Evolutionary conservation across 176 grass and related monocot genomes (phyloP).

Genomic region (Hyparrhenia diplandra): DNA sequence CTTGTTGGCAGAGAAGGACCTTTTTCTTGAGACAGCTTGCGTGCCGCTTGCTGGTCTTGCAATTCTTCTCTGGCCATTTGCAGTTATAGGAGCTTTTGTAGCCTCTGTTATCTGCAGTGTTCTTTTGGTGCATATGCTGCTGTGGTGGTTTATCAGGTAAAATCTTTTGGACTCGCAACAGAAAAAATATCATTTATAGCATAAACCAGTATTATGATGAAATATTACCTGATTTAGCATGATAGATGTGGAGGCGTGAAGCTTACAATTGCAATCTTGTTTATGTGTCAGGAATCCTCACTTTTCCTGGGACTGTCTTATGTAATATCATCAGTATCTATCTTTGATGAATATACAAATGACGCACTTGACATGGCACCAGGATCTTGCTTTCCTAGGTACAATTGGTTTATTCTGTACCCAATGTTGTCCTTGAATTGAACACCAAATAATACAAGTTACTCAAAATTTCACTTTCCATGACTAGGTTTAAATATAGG

Average conservation of each 20-base stretch:
- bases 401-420: conserved; percentile 3
- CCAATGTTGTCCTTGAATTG: background rate
- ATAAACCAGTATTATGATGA: background rate
- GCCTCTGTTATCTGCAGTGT: conserved; percentile 70
- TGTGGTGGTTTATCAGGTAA: conserved; percentile 88
- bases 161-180: background rate
- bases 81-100: conserved; percentile 67
- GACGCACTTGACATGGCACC: conserved; percentile 91
- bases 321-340: conserved; percentile 70
- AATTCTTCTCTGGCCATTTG: conserved; percentile 93
- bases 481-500: conserved; percentile 48
- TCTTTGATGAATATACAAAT: conserved; percentile 96
- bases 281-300: conserved; percentile 73
- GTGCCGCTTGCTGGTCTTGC: conserved; percentile 92
- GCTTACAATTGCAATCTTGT: conserved; percentile 10
- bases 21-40: conserved; percentile 87
- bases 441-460: conserved; percentile 8
- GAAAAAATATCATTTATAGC: background rate
- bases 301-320: conserved; percentile 67
- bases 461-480: background rate
- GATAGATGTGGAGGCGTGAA: background rate
- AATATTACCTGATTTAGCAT: conserved; percentile 10
- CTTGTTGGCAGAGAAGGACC: conserved; percentile 88
- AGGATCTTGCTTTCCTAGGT: conserved; percentile 96
- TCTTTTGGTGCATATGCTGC: conserved; percentile 78